Conservation (phyloP, 1,284 basidiomycete species). For the Trichosporon sp. region DNA sequence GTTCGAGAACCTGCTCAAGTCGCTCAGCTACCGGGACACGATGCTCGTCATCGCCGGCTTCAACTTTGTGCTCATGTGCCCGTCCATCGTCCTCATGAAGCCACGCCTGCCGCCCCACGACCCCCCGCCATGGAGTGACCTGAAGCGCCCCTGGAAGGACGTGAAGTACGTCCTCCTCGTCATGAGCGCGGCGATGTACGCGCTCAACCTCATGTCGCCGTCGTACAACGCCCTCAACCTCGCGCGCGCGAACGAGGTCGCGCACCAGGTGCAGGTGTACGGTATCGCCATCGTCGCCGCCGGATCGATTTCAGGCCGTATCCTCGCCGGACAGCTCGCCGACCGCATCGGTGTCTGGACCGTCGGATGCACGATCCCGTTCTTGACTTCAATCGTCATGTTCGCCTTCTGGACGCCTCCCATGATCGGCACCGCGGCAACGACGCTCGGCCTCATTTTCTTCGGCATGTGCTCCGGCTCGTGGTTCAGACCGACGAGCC, state of each 20-base stretch:
- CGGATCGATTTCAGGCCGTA: conserved; percentile 50
- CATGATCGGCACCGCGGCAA: conserved; percentile 37
- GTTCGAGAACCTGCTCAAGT: conserved; percentile 44
- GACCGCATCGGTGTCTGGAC: conserved; percentile 49
- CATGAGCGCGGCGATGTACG: conserved; percentile 35
- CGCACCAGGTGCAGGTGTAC: conserved; percentile 38
- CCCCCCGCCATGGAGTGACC: conserved; percentile 41
- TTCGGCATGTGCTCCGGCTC: conserved; percentile 49
- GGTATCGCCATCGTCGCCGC: conserved; percentile 47
- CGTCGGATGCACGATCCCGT: conserved; percentile 39
- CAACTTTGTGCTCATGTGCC: conserved; percentile 48
- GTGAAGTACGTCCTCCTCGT: conserved; percentile 40
- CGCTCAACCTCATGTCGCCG: conserved; percentile 42
- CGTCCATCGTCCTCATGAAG: conserved; percentile 48
- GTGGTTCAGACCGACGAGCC: conserved; percentile 51
- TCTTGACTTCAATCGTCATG: conserved; percentile 37
- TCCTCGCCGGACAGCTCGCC: conserved; percentile 42
- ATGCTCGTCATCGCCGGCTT: conserved; percentile 51
- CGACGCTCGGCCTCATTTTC: conserved; percentile 45
- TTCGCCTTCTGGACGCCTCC: conserved; percentile 49
- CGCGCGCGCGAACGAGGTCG: conserved; percentile 37
- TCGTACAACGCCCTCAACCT: conserved; percentile 45
- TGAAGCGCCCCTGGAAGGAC: conserved; percentile 46
- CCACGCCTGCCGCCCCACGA: conserved; percentile 46
- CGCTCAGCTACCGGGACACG: conserved; percentile 45